Evolutionary conservation across 1,284 basidiomycete species (phyloP).

Genomic region (Neonothopanus nambi): DNA sequence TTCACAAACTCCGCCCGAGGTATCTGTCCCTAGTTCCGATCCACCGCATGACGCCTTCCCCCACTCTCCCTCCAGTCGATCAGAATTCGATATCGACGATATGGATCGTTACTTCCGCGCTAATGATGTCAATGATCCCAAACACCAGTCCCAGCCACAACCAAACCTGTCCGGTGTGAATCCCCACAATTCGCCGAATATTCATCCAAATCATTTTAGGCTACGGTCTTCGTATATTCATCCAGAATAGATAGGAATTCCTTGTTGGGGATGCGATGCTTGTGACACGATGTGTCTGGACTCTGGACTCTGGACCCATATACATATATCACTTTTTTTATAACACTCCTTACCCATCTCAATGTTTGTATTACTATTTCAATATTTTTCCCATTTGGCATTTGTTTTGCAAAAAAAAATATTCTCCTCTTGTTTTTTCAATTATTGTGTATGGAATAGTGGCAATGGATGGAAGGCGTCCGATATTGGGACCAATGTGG

Average conservation of each 20-base stretch:
- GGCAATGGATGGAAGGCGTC: conserved; percentile 20
- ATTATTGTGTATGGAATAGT: conserved; percentile 17
- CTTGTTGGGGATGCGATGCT: too few species aligned
- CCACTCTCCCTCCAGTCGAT: conserved; percentile 11
- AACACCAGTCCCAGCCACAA: background rate
- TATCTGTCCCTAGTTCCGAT: conserved; percentile 1
- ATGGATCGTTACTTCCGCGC: conserved; percentile 75
- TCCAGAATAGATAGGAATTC: conserved; percentile 14
- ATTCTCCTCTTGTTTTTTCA: conserved; percentile 4
- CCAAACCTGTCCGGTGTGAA: background rate
- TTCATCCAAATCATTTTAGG: conserved; percentile 17
- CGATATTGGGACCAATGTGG: conserved; percentile 20
- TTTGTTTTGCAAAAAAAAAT: too few species aligned
- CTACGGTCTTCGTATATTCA: conserved; percentile 20
- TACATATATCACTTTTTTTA: conserved; percentile 5
- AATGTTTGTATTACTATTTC: conserved; percentile 18
- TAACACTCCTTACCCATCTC: conserved; percentile 14
- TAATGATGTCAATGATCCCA: conserved; percentile 16
- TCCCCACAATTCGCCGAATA: conserved; percentile 13
- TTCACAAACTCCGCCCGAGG: conserved; percentile 8
- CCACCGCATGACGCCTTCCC: conserved; percentile 9
- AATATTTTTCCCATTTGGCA: conserved; percentile 9
- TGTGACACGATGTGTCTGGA: background rate
- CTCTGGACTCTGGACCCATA: too few species aligned
- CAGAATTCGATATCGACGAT: conserved; percentile 71